Evolutionary conservation across 495 filamentous ascomycete species (phyloP).

Genomic region (Amniculicola lignicola): DNA sequence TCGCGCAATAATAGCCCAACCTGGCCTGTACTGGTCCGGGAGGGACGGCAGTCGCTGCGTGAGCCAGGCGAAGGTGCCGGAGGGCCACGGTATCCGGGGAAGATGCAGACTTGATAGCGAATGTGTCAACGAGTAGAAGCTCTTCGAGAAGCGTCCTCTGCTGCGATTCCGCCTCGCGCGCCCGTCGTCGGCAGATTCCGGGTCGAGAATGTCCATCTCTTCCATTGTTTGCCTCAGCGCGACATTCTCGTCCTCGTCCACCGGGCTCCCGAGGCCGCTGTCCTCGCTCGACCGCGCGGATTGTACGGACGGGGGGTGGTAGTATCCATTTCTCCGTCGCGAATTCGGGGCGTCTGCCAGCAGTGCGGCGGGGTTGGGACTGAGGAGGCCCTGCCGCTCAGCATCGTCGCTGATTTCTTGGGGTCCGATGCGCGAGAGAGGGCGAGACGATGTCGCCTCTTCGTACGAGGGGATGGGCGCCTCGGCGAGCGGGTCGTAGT

Average conservation of each 20-base stretch:
- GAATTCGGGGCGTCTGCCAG: not conserved
- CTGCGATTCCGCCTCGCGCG: constrained; percentile 35
- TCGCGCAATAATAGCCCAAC: constrained; percentile 50
- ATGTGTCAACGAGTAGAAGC: constrained; percentile 51
- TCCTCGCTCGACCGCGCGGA: constrained; percentile 48
- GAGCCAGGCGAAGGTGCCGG: constrained; percentile 12
- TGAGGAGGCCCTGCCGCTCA: constrained; percentile 61
- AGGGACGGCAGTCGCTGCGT: constrained; percentile 24
- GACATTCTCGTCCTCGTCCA: constrained; percentile 45
- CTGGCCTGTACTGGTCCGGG: constrained; percentile 39
- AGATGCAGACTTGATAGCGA: constrained; percentile 37
- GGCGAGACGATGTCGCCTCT: constrained; percentile 69
- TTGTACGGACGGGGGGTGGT: constrained; percentile 75
- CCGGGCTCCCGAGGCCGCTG: constrained; percentile 33
- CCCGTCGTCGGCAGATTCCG: constrained; percentile 46
- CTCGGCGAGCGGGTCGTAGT: constrained; percentile 53
- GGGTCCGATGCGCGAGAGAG: constrained; percentile 58
- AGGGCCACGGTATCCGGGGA: constrained; percentile 29
- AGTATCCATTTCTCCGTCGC: constrained; percentile 56
- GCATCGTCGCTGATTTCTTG: constrained; percentile 55
- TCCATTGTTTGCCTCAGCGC: constrained; percentile 74
- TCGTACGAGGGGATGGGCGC: constrained; percentile 94
- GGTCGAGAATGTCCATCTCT: constrained; percentile 86
- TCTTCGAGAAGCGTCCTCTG: constrained; percentile 52
- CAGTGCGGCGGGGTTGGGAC: constrained; percentile 24